A percentile compares a stretch with the other conserved stretches of the same genome.
Evolutionary conservation across 1,284 basidiomycete species (phyloP).

Genomic region (Moesziomyces antarcticus): DNA sequence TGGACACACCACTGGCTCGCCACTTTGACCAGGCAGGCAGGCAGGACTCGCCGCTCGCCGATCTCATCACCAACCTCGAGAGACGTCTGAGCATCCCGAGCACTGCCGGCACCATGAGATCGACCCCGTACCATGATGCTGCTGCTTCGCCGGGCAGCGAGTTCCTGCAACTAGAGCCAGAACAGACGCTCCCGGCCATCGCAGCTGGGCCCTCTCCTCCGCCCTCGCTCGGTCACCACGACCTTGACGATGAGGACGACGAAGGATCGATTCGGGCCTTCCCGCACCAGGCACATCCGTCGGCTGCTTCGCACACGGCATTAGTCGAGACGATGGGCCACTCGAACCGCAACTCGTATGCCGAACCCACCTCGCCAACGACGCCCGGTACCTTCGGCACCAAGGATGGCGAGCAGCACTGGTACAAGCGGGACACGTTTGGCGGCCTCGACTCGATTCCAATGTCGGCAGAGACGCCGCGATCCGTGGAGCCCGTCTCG

Average conservation of each 20-base stretch:
- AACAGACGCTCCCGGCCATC: constrained; percentile 4
- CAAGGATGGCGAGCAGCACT: constrained; percentile 3
- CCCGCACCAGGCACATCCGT: constrained; percentile 16
- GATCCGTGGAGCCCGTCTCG: constrained; percentile 1
- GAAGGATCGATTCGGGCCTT: constrained; percentile 26
- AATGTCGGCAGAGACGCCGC: neutral
- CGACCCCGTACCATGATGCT: constrained; percentile 28
- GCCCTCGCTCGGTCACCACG: constrained; percentile 9
- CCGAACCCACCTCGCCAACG: neutral
- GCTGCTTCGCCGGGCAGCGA: constrained; percentile 40
- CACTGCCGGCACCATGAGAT: constrained; percentile 20
- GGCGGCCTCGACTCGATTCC: constrained; percentile 25
- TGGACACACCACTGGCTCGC: constrained; percentile 40
- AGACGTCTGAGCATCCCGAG: constrained; percentile 31
- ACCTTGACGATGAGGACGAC: constrained; percentile 19
- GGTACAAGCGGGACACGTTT: constrained; percentile 33
- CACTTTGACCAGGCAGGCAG: constrained; percentile 35
- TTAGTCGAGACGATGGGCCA: constrained; percentile 24
- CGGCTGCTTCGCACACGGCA: constrained; percentile 29
- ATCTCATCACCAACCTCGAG: constrained; percentile 46
- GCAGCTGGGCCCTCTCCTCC: constrained; percentile 25
- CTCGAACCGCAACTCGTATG: constrained; percentile 17
- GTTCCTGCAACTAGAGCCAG: constrained; percentile 13
- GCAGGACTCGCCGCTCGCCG: constrained; percentile 40
- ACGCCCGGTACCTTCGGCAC: neutral